Evolutionary conservation across 2,329 filamentous ascomycete genomes (phyloP).

Genomic region (Trichophyton schoenleinii): DNA sequence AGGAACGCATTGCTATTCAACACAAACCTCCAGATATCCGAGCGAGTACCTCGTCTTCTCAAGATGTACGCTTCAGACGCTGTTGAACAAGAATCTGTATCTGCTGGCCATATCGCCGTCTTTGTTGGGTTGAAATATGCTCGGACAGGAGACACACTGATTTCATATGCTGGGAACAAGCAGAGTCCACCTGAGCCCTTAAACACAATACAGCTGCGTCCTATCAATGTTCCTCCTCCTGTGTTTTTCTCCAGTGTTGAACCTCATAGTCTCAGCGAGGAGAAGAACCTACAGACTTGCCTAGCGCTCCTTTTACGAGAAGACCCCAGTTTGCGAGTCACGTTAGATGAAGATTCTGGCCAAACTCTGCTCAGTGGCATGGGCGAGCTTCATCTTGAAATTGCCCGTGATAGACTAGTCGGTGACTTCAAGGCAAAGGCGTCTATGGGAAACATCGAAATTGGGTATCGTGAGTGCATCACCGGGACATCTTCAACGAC

Average conservation of each 20-base stretch:
- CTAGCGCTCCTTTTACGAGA: slow-evolving; percentile 71
- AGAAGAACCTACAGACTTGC: slow-evolving; percentile 64
- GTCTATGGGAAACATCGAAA: slow-evolving; percentile 79
- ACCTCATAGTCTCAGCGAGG: slow-evolving; percentile 61
- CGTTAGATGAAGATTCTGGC: slow-evolving; percentile 74
- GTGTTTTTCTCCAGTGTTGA: slow-evolving; percentile 97
- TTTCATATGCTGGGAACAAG: slow-evolving; percentile 56
- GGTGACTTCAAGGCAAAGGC: slow-evolving; percentile 80
- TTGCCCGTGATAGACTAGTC: slow-evolving; percentile 75
- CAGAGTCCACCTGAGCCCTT: slow-evolving; percentile 55
- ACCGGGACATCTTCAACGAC: slow-evolving; percentile 45
- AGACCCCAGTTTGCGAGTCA: slow-evolving; percentile 82
- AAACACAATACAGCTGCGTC: slow-evolving; percentile 66
- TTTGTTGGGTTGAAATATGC: slow-evolving; percentile 80
- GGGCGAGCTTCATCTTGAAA: slow-evolving; percentile 91
- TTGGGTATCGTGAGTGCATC: slow-evolving; percentile 83
- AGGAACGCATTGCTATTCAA: slow-evolving; percentile 72
- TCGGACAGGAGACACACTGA: slow-evolving; percentile 85
- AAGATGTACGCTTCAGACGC: slow-evolving; percentile 85
- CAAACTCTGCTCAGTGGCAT: slow-evolving; percentile 91
- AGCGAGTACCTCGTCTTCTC: slow-evolving; percentile 66
- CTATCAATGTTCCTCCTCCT: slow-evolving; percentile 79
- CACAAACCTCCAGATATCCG: slow-evolving; percentile 65
- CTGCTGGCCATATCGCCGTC: slow-evolving; percentile 84
- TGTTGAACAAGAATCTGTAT: slow-evolving; percentile 67